Base-by-base conservation (phyloP, 352 stramenopile species). In the Globisporangium sylvaticum region DNA sequence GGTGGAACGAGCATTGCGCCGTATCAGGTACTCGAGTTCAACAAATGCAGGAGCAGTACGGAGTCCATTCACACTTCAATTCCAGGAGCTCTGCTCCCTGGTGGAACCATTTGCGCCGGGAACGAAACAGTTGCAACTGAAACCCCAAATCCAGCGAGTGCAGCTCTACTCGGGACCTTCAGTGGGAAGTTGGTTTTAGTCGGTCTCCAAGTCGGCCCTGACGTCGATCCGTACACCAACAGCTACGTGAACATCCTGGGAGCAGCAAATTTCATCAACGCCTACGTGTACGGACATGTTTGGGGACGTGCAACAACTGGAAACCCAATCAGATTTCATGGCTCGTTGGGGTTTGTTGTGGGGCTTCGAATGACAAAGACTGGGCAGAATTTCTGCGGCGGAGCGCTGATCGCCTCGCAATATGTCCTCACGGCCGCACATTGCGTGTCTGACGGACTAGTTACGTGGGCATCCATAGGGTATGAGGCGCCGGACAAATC, bases 391-490 rank as follows among this genome's bases (percentile, higher is more conserved):
- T 68, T 68, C 27, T 68, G 63, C 4, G 25, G 55, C 24, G 63
- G 54, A 2, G n/a, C 25, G 12, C 25, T 64, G 20, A 63, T 68
- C 25, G 56, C 63, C 4, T 29, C 62, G 18, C 50, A 61, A 31
- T 55, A 27, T 6, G 62, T 62, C 14, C 56, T 68, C 54, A 68
- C 63, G 0, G 39, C 54, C 4, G 39, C 63, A 1, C 32, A 64
- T 54, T 68, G 63, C 29, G 63, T 55, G 5, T 48, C 63, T 2
- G 62, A 66, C 29, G 56, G 68, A 24, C 61, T 60, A 3, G 66
- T 75, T 20, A 32, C 58, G 14, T 78, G 50, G 58, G 62, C 65
- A 4, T 71, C 65, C 3, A 29, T 73, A 0, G 65, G 68, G 15
- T 67, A 59, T 24, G 18, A 18, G 0, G 8, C 10, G 4, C 2